phyloP scores from a whole-genome alignment of 2,329 filamentous ascomycete species.

The Aureobasidium melanogenum region DNA sequence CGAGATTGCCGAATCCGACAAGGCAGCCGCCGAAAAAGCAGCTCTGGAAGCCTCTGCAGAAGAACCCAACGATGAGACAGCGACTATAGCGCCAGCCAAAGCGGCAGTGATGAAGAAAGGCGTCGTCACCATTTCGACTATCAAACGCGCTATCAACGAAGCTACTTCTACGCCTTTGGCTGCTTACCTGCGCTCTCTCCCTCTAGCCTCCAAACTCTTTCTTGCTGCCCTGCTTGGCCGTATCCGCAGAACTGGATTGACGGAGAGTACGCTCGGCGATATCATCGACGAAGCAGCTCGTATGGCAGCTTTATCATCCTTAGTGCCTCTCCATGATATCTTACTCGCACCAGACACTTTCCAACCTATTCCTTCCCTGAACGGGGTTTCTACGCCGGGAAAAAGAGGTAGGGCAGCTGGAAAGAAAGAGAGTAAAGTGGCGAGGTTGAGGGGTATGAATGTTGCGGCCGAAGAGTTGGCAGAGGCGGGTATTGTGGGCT shows the following conservation, averaged over 20 bases:
- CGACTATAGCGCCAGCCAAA: background rate
- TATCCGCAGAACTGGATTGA: constrained; percentile 72
- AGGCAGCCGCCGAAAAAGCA: constrained; percentile 24
- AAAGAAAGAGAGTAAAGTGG: constrained; percentile 26
- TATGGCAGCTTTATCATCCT: constrained; percentile 53
- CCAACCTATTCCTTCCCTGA: constrained; percentile 20
- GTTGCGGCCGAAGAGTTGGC: constrained; percentile 72
- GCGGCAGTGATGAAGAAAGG: constrained; percentile 26
- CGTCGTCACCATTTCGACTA: constrained; percentile 81
- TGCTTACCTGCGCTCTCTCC: constrained; percentile 74
- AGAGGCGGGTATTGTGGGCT: constrained; percentile 76
- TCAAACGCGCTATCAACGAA: constrained; percentile 91
- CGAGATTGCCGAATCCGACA: constrained; percentile 79
- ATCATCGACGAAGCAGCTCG: constrained; percentile 77
- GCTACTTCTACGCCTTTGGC: constrained; percentile 88
- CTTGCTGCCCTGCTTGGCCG: constrained; percentile 73
- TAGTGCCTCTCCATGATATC: constrained; percentile 52
- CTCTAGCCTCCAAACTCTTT: constrained; percentile 74
- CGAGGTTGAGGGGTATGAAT: constrained; percentile 53
- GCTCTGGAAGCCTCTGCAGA: constrained; percentile 23
- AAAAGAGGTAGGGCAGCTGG: constrained; percentile 25
- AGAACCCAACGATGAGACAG: constrained; percentile 19
- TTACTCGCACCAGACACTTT: constrained; percentile 40
- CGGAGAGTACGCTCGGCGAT: constrained; percentile 81
- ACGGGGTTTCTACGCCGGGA: constrained; percentile 19